phyloP scores from a whole-genome alignment of 2,329 filamentous ascomycete species.

The Cytospora mali region DNA sequence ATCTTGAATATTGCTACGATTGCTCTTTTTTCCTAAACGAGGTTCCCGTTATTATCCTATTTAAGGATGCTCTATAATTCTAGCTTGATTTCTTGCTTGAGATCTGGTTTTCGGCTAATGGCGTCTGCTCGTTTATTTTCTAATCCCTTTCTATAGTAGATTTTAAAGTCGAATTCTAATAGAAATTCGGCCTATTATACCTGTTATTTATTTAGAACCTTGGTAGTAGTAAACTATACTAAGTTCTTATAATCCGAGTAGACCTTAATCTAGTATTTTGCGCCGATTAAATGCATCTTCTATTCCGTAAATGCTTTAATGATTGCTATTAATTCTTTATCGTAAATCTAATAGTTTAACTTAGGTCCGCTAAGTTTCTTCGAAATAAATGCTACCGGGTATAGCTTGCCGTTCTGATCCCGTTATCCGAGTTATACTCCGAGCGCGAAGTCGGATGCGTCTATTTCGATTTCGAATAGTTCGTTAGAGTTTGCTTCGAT shows the following conservation, averaged over 20 bases:
- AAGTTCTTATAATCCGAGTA: neutral
- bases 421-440: too few relatives aligned
- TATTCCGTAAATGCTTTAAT: slow-evolving; percentile 3
- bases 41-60: neutral
- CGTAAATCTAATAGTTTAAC: too few relatives aligned
- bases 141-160: neutral
- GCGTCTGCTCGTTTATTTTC: neutral
- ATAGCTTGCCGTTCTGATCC: too few relatives aligned
- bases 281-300: neutral
- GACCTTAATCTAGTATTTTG: neutral
- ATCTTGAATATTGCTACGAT: too few relatives aligned
- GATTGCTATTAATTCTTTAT: neutral
- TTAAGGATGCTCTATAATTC: neutral
- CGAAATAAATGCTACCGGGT: too few relatives aligned
- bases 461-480: too few relatives aligned
- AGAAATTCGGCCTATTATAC: neutral
- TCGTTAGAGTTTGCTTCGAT: too few relatives aligned
- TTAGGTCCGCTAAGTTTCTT: too few relatives aligned
- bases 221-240: neutral
- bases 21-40: too few relatives aligned
- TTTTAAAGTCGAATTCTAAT: too few relatives aligned
- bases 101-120: too few relatives aligned
- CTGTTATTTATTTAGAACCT: neutral
- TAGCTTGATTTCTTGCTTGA: neutral
- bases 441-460: too few relatives aligned